Base-by-base conservation (phyloP, 1,284 basidiomycete genomes). In the Trichosporon sp. region DNA sequence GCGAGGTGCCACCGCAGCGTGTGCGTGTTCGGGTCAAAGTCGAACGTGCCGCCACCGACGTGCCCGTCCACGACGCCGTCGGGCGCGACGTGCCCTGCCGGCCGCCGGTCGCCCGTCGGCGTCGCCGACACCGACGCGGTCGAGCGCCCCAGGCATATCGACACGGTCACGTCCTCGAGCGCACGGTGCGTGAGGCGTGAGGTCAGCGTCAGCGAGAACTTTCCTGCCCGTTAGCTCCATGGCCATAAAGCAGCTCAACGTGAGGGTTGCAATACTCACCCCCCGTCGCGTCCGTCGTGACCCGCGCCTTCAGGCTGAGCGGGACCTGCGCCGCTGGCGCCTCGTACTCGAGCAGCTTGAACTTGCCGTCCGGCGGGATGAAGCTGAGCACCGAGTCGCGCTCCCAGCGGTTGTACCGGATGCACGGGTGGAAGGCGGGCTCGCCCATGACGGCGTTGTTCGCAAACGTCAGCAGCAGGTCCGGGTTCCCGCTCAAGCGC, bases 341-440 rank as follows among this genome's bases (percentile, higher is more conserved):
- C 32, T 91, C 90, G 78, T 97, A 98, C 76, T 94, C 92, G 80
- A 92, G 88, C 31, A 98, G 85, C 47, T 88, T 88, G 83, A 98
- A 98, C 72, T 88, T 88, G 11, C 95, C 95, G 77, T 98, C 95
- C 1, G 95, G 95, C 2, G 95, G 95, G 56, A 98, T 89, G 79
- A 98, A 98, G 1, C 93, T 95, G 65, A 98, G 85, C 0, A 87
- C 85, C 73, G 89, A 89, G 77, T 93, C 91, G 64, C 90, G 88
- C 60, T 88, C 85, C 91, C 93, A 97, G 66, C 90, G 89, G 75
- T 89, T 88, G 65, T 94, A 85, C 38, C 93, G 93, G 68, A 53
- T 89, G 80, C 94, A 98, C 34, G 93, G 89, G 80, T 98, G 95
- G 80, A 97, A 96, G 1, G 91, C 88, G 72, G 89, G 91, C 73